phyloP scores from a whole-genome alignment of 805 yeast genomes.

The Yarrowia porcina region DNA sequence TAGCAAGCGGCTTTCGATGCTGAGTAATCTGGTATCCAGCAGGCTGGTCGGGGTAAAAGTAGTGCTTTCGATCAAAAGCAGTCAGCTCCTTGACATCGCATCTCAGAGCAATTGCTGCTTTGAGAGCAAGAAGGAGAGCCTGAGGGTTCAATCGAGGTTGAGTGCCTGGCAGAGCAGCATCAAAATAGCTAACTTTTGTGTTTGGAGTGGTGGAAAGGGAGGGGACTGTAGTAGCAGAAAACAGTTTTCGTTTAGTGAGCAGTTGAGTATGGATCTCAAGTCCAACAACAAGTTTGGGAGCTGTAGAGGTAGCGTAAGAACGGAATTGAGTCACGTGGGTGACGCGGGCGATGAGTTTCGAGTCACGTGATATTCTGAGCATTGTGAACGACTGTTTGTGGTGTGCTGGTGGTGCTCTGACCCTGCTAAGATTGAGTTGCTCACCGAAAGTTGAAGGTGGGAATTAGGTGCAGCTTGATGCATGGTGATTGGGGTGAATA shows the following conservation, averaged over 20 bases:
- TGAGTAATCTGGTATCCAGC: slow-evolving; percentile 95
- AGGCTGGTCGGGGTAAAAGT: slow-evolving; percentile 96
- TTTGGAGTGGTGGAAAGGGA: slow-evolving; percentile 55
- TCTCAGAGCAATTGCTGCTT: slow-evolving; percentile 67
- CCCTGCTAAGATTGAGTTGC: slow-evolving; percentile 7
- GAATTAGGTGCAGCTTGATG: not conserved
- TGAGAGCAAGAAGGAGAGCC: slow-evolving; percentile 65
- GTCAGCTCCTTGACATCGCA: slow-evolving; percentile 55
- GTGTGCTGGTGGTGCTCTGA: too few relatives aligned
- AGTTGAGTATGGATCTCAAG: slow-evolving; percentile 92
- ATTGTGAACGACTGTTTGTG: not conserved
- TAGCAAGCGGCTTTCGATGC: slow-evolving; percentile 74
- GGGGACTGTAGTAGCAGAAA: slow-evolving; percentile 52
- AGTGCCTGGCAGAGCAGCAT: slow-evolving; percentile 87
- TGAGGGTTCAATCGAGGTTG: slow-evolving; percentile 79
- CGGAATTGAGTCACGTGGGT: not conserved
- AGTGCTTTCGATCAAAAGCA: slow-evolving; percentile 89
- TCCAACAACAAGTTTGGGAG: slow-evolving; percentile 64
- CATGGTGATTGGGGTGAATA: not conserved
- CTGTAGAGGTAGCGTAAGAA: not conserved
- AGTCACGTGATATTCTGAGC: not conserved
- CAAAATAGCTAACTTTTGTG: slow-evolving; percentile 69
- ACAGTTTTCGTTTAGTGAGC: slow-evolving; percentile 68
- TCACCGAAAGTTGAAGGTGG: not conserved
- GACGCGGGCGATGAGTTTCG: not conserved